Conservation (phyloP, 2,329 filamentous ascomycete species). For the Colletotrichum scovillei region DNA sequence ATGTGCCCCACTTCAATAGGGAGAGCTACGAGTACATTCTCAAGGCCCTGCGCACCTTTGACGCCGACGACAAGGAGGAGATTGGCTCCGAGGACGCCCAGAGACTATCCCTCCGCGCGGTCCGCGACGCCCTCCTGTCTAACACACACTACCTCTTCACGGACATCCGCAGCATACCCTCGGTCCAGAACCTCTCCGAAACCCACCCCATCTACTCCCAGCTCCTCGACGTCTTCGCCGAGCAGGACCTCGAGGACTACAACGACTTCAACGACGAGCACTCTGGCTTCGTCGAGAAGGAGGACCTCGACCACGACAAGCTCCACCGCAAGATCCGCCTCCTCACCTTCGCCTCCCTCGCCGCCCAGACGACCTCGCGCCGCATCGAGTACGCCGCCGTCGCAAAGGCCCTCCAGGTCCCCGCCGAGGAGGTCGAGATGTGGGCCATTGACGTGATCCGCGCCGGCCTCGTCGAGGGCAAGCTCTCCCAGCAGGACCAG, state of each 20-base stretch:
- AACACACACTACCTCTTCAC: conserved; percentile 76
- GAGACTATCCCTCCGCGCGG: conserved; percentile 67
- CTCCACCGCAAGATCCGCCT: conserved; percentile 97
- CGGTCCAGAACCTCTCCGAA: conserved; percentile 87
- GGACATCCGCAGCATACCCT: conserved; percentile 83
- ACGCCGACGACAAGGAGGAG: conserved; percentile 65
- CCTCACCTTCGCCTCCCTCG: conserved; percentile 90
- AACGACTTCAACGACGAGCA: conserved; percentile 95
- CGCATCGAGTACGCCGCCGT: conserved; percentile 91
- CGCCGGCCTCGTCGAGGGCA: conserved; percentile 94
- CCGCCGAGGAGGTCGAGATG: conserved; percentile 88
- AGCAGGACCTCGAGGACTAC: conserved; percentile 94
- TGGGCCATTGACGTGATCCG: conserved; percentile 99
- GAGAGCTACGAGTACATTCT: conserved; percentile 76
- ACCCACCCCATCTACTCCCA: conserved; percentile 89
- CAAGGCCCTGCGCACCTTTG: conserved; percentile 71
- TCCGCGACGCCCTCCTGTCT: conserved; percentile 65
- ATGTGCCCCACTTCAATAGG: conserved; percentile 44
- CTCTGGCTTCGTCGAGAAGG: conserved; percentile 83
- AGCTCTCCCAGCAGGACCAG: conserved; percentile 91
- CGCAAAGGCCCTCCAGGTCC: conserved; percentile 85
- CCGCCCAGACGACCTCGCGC: conserved; percentile 83
- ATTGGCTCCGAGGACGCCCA: conserved; percentile 70
- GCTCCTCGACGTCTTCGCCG: conserved; percentile 93
- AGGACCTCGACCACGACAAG: conserved; percentile 76